Percentiles rank a stretch among this genome's conserved stretches.
These are phyloP conservation scores for Poronia punctata DNA, from an alignment of 495 filamentous ascomycete genomes.

Conservation along the genomic window DNA sequence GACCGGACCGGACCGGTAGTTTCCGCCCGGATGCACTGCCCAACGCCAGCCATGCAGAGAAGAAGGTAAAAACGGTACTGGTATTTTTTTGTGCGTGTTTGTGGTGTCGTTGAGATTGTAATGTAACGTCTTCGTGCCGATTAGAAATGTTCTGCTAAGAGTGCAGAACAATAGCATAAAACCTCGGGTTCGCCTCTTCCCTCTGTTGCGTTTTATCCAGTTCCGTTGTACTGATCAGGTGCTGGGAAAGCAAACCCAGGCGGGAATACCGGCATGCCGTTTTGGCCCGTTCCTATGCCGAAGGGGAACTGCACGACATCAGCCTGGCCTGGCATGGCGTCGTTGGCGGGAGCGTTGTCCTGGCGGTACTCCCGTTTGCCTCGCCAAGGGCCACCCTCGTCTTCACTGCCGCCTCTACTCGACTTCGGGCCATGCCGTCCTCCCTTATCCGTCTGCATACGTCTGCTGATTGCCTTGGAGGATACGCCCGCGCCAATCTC, in stretches of 20 bases:
- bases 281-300: conserved; percentile 46
- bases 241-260: conserved; percentile 50
- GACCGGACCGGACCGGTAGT: no score
- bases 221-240: conserved; percentile 17
- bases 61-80: no score
- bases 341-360: conserved; percentile 32
- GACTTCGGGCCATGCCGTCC: conserved; percentile 69
- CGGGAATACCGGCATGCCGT: conserved; percentile 65
- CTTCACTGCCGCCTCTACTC: conserved; percentile 48
- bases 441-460: conserved; percentile 71
- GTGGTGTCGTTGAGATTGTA: no score
- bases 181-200: not conserved
- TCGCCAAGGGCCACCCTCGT: conserved; percentile 36
- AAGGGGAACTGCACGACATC: conserved; percentile 53
- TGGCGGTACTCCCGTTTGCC: conserved; percentile 41
- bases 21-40: no score
- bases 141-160: no score
- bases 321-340: conserved; percentile 27
- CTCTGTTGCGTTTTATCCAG: not conserved
- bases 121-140: no score
- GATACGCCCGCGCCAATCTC: conserved; percentile 97
- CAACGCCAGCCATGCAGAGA: no score
- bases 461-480: conserved; percentile 85
- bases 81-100: no score
- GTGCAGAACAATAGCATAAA: no score